Evolutionary conservation across 768 basidiomycete species (phyloP), one percentile per base, ranked within the genome.

Genomic region (Kwoniella mangroviensis): DNA sequence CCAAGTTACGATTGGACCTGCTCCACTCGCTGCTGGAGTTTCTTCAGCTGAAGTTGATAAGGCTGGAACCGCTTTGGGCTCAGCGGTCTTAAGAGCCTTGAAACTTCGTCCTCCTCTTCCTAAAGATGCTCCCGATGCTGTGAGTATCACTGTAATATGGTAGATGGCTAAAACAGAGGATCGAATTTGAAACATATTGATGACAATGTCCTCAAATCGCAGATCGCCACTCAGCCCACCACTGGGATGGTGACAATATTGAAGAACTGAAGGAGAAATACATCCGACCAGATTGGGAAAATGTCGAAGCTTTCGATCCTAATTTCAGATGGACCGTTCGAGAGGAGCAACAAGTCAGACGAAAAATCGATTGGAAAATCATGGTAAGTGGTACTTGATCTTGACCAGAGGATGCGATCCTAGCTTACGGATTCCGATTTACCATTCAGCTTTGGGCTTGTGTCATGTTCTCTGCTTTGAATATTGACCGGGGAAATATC

Each of bases 241-340:
- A 77, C 11, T 81, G 67, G 45, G 80, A 81, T 61, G 65, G 68
- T 19, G 72, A 71, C 28, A 75, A 79, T 41, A 73, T 72, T 0
- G 72, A 71, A 21, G 67, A 72, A 19, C 76, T 76, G 58, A 42
- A 65, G 26, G 54, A 41, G 21, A 53, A 63, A 3, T 63, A 65
- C 26, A 63, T 68, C 21, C 19, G 61, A 21, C 15, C 28, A 5
- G 61, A 73, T 19, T 73, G 72, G 71, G 75, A 76, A 59, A 76
- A 73, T 22, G n/a, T 58, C 3, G 88, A 89, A 75, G 86, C 89
- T 2, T 90, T 91, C 73, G 88, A 91, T 76, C 87, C 88, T 1
- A 64, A 81, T n/a, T 89, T 89, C 19, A 86, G 90, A 9, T 91
- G 90, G 90, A 90, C 90, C 4, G 89, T 87, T 86, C 76, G 88